Base-by-base conservation (phyloP, 192 early-diverging fungal genomes). In the Linnemannia zychae region DNA sequence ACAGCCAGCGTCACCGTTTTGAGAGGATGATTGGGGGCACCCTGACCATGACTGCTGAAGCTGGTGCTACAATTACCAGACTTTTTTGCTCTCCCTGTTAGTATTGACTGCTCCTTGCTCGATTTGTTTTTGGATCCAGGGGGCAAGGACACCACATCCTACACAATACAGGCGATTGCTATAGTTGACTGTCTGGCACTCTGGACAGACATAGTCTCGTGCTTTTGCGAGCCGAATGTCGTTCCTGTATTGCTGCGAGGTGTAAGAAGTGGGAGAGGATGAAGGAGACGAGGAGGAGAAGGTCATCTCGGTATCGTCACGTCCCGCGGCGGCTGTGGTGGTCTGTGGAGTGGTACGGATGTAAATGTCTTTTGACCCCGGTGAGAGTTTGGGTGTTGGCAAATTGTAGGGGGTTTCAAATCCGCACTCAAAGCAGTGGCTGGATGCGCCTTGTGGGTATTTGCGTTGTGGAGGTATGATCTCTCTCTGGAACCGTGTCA, bases 341-440 rank as follows among this genome's bases (percentile, higher is more conserved):
- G 57, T 31, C 24, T 57, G 53, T 4, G 53, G 12, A 7, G 52
- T n/a, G 52, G n/a, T 20, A 20, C 22, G 0, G 2, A 11, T 57
- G 11, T 5, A 9, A n/a, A 2, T 57, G 11, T 20, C 22, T n/a
- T 57, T 24, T 1, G 76, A 53, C 57, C 0, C n/a, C 28, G 11
- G 1, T 22, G 44, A 31, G 9, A 17, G 38, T 34, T n/a, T n/a
- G 40, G 31, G 44, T 33, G 50, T 6, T 7, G 68, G 68, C 18
- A 50, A 31, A 15, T 60, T 70, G n/a, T 63, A 78, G 4, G 65
- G 24, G 17, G 83, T 71, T 48, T 76, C 70, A 31, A 66, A 85
- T 12, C 83, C 83, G 46, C 83, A 85, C 17, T 85, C 83, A 33
- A 85, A 79, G 33, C 83, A 85, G 3, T 67, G 74, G 22, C 53